These are phyloP conservation scores for Hirsutella thompsonii DNA, from an alignment of 2,329 filamentous ascomycete genomes.

Conservation along the genomic window DNA sequence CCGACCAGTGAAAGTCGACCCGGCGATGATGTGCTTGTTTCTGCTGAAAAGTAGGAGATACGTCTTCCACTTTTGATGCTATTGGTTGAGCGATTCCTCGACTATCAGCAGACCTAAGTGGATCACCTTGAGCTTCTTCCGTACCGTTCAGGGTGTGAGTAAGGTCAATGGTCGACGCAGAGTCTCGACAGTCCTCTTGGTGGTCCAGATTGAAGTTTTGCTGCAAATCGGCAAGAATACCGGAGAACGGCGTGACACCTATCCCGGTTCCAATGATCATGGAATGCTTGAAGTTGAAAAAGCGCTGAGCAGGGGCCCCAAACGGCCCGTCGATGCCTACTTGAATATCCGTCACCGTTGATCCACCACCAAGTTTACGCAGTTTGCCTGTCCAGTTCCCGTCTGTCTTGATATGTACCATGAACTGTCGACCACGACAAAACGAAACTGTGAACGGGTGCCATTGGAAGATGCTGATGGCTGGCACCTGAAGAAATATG, in stretches of 20 bases:
- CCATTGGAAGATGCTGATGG: conserved; percentile 42
- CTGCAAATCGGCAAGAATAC: conserved; percentile 41
- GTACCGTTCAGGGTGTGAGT: too few relatives aligned
- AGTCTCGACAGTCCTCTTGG: too few relatives aligned
- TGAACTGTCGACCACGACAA: conserved; percentile 36
- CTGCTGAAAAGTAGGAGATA: too few relatives aligned
- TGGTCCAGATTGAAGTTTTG: conserved; percentile 26
- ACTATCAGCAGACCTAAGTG: too few relatives aligned
- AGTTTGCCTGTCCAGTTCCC: conserved; percentile 41
- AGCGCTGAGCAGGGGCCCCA: conserved; percentile 43
- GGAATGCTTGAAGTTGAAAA: conserved; percentile 43
- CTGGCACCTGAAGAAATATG: conserved; percentile 40
- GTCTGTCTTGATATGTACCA: conserved; percentile 45
- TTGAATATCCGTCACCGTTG: conserved; percentile 20
- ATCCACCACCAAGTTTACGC: conserved; percentile 20
- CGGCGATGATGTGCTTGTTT: too few relatives aligned
- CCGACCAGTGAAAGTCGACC: conserved; percentile 48
- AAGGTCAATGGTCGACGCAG: too few relatives aligned
- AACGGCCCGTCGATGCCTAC: conserved; percentile 45
- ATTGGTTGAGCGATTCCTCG: too few relatives aligned
- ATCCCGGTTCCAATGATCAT: conserved; percentile 44
- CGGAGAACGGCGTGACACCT: conserved; percentile 44
- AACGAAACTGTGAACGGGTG: conserved; percentile 47
- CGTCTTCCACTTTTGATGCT: too few relatives aligned
- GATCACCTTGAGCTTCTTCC: too few relatives aligned